phyloP scores from a whole-genome alignment of 139 green algal genomes.

The Auxenochlorella pyrenoidosa region DNA sequence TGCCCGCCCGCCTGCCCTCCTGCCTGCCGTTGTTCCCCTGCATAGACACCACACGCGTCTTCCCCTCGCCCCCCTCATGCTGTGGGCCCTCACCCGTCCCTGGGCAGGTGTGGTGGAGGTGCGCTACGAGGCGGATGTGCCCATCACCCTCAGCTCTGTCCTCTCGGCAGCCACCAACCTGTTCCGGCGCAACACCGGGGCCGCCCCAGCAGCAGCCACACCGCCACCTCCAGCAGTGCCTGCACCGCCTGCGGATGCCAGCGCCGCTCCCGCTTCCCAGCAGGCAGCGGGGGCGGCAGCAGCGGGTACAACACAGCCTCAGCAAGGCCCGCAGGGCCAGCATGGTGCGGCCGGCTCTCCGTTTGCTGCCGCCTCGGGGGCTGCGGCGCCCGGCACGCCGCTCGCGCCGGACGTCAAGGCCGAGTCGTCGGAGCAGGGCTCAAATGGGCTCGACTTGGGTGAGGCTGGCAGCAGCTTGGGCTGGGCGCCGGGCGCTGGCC shows the following conservation, averaged over 20 bases:
- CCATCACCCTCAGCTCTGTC: slow-evolving; percentile 22
- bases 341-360: slow-evolving; percentile 13
- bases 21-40: not conserved
- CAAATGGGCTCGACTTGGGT: slow-evolving; percentile 1
- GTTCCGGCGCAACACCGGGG: slow-evolving; percentile 8
- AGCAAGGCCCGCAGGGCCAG: not conserved
- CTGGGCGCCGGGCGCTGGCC: too few relatives aligned
- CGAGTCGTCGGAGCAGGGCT: not conserved
- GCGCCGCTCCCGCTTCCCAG: not conserved
- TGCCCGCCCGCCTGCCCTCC: not conserved
- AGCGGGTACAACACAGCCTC: not conserved
- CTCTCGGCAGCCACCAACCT: slow-evolving; percentile 3
- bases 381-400: not conserved
- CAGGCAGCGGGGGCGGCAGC: not conserved
- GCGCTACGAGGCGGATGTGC: slow-evolving; percentile 26
- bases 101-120: slow-evolving; percentile 14
- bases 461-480: not conserved
- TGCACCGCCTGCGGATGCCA: not conserved
- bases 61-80: not conserved
- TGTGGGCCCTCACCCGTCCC: not conserved
- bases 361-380: not conserved
- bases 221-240: not conserved
- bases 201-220: not conserved
- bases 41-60: not conserved
- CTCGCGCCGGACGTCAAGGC: not conserved